Base-by-base conservation (phyloP, 2,329 filamentous ascomycete species). In the Zymoseptoria brevis region DNA sequence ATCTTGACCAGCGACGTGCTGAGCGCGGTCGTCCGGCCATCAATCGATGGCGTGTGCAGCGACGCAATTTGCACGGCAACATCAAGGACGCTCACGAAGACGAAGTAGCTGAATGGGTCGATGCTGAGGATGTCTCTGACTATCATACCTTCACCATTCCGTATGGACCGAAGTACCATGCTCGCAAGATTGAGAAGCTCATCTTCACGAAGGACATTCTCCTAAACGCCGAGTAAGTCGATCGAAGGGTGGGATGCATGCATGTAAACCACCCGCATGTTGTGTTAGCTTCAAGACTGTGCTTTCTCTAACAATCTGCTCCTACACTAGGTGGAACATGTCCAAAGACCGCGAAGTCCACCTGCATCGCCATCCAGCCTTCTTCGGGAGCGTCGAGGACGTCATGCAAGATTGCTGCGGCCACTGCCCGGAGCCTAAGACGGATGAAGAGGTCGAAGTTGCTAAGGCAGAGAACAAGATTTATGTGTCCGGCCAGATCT, bases 401-500 rank as follows among this genome's bases (percentile, higher is more conserved):
- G 82, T 94, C 7, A 82, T 93, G 57, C 77, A 84, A 29, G 90
- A 96, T 69, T 96, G 90, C 72, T 96, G 90, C 70, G 89, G 89
- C 9, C 85, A 77, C 64, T 96, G 90, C 64, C 90, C 90, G 0
- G 74, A 81, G 52, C 83, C 90, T 0, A 72, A 78, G 4, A 92
- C 87, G 0, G 77, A 83, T 0, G 87, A 92, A 65, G 90, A 95
- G 65, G 79, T 85, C 30, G 84, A 90, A 60, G 73, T 88, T 1
- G 83, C 86, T 0, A 82, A 87, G 66, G 84, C 88, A 66, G 90
- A 95, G 67, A 79, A 78, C 58, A 89, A 90, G 69, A 85, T 84
- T 4, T 93, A 89, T 68, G 84, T 96, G 21, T 88, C 86, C 2
- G 90, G 90, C 8, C 79, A 82, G 21, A 79, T 94, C 8, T 78